Conservation (phyloP, 2,329 filamentous ascomycete species). For the Ophioceras dolichostomum region DNA sequence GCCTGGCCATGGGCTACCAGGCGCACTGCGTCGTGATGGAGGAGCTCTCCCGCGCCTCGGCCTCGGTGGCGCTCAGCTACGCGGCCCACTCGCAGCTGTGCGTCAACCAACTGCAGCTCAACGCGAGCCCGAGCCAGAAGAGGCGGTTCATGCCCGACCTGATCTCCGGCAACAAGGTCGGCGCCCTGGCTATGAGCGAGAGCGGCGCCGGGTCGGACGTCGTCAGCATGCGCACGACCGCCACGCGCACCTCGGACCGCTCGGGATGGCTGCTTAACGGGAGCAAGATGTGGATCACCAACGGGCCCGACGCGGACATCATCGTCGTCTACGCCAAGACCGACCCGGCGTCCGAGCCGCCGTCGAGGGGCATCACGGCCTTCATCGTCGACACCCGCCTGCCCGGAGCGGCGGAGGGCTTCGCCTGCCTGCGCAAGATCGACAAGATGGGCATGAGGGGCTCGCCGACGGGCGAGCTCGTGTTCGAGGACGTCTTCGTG, state of each 20-base stretch:
- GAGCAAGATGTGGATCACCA: constrained; percentile 99
- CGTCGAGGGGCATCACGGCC: constrained; percentile 84
- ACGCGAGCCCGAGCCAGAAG: constrained; percentile 73
- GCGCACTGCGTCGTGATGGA: constrained; percentile 94
- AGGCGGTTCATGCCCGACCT: constrained; percentile 66
- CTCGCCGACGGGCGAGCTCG: constrained; percentile 87
- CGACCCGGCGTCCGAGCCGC: constrained; percentile 51
- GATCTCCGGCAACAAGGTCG: constrained; percentile 68
- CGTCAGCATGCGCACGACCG: constrained; percentile 85
- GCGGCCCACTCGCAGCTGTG: constrained; percentile 93
- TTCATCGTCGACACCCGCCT: constrained; percentile 68
- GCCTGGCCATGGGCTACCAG: constrained; percentile 86
- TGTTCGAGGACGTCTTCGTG: constrained; percentile 86
- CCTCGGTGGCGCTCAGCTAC: constrained; percentile 77
- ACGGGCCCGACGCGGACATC: constrained; percentile 85
- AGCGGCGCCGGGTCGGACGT: constrained; percentile 86
- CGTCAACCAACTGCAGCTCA: constrained; percentile 90
- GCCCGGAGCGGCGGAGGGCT: constrained; percentile 56
- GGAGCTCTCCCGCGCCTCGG: constrained; percentile 80
- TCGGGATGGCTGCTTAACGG: constrained; percentile 80
- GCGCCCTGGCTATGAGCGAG: constrained; percentile 91
- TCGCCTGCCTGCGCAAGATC: constrained; percentile 78
- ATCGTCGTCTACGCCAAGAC: constrained; percentile 98
- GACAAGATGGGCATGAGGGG: constrained; percentile 98
- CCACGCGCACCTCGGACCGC: constrained; percentile 60